Percentiles rank a stretch among this genome's conserved stretches.
These are phyloP conservation scores for Sordaria brevicollis DNA, from an alignment of 495 filamentous ascomycete genomes.

Conservation along the genomic window DNA sequence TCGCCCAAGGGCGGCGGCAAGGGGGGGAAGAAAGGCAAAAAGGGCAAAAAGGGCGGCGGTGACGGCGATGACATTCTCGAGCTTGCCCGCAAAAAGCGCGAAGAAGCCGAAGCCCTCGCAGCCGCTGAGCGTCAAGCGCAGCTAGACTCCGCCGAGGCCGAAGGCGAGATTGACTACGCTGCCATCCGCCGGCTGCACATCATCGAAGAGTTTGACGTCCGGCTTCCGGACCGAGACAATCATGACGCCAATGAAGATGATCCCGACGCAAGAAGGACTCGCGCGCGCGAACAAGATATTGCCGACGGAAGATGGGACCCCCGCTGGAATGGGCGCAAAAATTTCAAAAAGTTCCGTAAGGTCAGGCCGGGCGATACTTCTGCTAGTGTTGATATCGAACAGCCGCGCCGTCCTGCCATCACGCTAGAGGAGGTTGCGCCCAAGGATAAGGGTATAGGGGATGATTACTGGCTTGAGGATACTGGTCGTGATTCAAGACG, in stretches of 20 bases:
- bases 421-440: slow-evolving; percentile 67
- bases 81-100: slow-evolving; percentile 53
- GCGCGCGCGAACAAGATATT: slow-evolving; percentile 35
- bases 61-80: slow-evolving; percentile 57
- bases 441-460: slow-evolving; percentile 75
- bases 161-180: slow-evolving; percentile 52
- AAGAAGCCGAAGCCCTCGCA: slow-evolving; percentile 56
- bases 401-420: slow-evolving; percentile 45
- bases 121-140: slow-evolving; percentile 49
- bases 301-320: slow-evolving; percentile 70
- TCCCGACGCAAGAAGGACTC: slow-evolving; percentile 15
- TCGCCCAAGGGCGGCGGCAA: slow-evolving; percentile 9
- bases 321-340: slow-evolving; percentile 89
- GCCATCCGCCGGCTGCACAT: slow-evolving; percentile 67
- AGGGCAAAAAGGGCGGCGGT: slow-evolving; percentile 25
- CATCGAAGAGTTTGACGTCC: slow-evolving; percentile 70
- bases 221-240: slow-evolving; percentile 7
- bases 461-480: slow-evolving; percentile 65
- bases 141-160: slow-evolving; percentile 25
- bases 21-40: slow-evolving; percentile 35
- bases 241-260: background rate
- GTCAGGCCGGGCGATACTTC: slow-evolving; percentile 30
- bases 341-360: slow-evolving; percentile 85
- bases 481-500: slow-evolving; percentile 9
- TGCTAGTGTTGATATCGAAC: slow-evolving; percentile 4